Percentiles rank a stretch among this genome's conserved stretches.
These are phyloP conservation scores for Chrysoporthe deuterocubensis DNA, from an alignment of 2,329 filamentous ascomycete genomes.

Conservation along the genomic window DNA sequence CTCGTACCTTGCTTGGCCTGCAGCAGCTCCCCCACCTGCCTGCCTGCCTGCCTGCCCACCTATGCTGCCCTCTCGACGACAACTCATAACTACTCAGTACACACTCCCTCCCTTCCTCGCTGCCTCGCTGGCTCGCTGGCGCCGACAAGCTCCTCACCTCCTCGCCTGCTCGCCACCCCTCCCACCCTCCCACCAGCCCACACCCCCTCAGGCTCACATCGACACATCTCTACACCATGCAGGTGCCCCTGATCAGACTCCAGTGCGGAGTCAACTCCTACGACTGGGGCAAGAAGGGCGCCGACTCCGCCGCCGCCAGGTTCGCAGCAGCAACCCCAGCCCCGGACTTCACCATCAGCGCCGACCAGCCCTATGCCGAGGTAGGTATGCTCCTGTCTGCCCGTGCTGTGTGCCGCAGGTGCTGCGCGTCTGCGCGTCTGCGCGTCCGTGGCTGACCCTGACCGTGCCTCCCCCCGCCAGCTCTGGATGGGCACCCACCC, in stretches of 20 bases:
- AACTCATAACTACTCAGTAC: no score
- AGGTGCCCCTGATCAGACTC: conserved; percentile 82
- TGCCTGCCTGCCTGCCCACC: no score
- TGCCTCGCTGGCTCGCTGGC: no score
- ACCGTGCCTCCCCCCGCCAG: conserved; percentile 47
- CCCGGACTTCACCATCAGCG: conserved; percentile 74
- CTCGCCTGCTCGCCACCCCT: neutral
- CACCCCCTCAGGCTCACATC: conserved; percentile 4
- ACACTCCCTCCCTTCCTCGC: no score
- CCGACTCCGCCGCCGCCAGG: conserved; percentile 83
- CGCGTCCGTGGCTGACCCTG: conserved; percentile 24
- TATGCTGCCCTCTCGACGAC: neutral
- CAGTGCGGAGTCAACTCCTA: conserved; percentile 97
- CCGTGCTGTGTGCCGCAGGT: neutral
- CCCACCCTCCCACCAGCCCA: neutral
- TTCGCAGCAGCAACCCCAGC: conserved; percentile 85
- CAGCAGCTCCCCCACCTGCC: neutral
- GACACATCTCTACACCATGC: conserved; percentile 49
- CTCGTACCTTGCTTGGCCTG: neutral
- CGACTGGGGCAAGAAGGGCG: conserved; percentile 96
- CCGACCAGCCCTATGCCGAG: conserved; percentile 93
- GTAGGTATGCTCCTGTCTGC: conserved; percentile 49
- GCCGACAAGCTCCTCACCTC: neutral
- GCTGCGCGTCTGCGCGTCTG: neutral
- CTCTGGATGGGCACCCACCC: conserved; percentile 99